Percentiles rank a stretch among this genome's conserved stretches.
Conservation (phyloP, 768 basidiomycete genomes). For the Kwoniella bestiolae region DNA sequence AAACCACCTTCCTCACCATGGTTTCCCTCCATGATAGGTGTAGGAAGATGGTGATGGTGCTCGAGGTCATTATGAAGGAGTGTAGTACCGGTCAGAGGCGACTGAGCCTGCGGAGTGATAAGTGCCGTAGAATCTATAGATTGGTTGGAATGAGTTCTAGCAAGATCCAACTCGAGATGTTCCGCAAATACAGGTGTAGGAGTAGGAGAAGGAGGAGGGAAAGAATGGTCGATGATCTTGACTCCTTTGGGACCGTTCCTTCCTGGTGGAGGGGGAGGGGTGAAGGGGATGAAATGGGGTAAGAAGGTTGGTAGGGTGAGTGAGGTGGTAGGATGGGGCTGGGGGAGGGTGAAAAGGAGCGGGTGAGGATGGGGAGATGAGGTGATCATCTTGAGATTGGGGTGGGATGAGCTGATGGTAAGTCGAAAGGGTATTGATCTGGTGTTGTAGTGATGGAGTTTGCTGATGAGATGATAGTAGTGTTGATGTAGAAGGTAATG, state of each 20-base stretch:
- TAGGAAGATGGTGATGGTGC: neutral
- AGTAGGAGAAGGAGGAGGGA: neutral
- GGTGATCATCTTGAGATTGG: neutral
- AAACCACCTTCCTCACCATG: neutral
- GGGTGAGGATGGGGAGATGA: neutral
- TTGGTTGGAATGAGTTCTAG: neutral
- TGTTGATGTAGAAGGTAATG: too few species aligned
- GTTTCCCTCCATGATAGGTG: too few species aligned
- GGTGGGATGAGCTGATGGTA: neutral
- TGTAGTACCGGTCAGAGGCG: neutral
- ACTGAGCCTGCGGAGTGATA: neutral
- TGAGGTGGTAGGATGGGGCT: neutral
- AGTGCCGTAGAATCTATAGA: neutral
- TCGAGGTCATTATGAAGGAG: neutral
- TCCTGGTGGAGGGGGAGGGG: neutral
- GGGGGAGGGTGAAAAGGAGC: too few species aligned
- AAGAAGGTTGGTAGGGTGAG: neutral
- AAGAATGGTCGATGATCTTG: constrained; percentile 1
- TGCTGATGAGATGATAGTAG: too few species aligned
- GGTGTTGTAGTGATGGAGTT: neutral
- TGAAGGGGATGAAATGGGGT: neutral
- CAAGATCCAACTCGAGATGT: neutral
- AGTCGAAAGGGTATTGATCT: neutral
- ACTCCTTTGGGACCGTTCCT: neutral
- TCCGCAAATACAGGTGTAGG: neutral